Percentiles rank a stretch among this genome's conserved stretches.
Conservation (phyloP, 495 filamentous ascomycete species). For the Penicillium samsonianum region DNA sequence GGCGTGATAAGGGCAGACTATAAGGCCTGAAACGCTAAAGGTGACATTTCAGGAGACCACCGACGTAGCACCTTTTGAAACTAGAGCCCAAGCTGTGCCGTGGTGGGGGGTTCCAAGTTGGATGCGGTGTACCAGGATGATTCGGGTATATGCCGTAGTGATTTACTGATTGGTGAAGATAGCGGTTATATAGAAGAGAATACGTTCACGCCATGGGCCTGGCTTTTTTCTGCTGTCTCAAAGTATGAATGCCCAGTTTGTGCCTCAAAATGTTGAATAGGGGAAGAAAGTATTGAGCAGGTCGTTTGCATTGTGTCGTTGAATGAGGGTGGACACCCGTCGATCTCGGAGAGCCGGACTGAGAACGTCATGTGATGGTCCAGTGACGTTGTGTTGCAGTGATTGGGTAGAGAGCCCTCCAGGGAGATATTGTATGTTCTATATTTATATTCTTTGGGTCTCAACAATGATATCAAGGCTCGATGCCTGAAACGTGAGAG, state of each 20-base stretch:
- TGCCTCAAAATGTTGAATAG: neutral
- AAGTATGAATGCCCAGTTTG: neutral
- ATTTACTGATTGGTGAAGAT: conserved; percentile 21
- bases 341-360: conserved; percentile 15
- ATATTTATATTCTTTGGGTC: conserved; percentile 2
- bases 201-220: conserved; percentile 4
- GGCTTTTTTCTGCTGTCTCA: neutral
- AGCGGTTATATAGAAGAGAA: conserved; percentile 5
- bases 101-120: conserved; percentile 21
- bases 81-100: conserved; percentile 16
- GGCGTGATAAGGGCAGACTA: conserved; percentile 20
- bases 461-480: neutral
- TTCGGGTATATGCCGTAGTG: conserved; percentile 20
- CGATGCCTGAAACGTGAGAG: neutral
- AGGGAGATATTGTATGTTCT: neutral
- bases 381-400: conserved; percentile 11
- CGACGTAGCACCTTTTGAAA: conserved; percentile 23
- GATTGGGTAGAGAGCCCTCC: neutral
- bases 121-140: conserved; percentile 32
- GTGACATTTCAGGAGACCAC: conserved; percentile 26
- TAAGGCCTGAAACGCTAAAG: conserved; percentile 16
- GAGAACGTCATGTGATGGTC: conserved; percentile 17
- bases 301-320: conserved; percentile 2
- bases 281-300: conserved; percentile 2
- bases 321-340: conserved; percentile 6